Evolutionary conservation across 1,284 basidiomycete species (phyloP).

Genomic region (Pterulicium gracile): DNA sequence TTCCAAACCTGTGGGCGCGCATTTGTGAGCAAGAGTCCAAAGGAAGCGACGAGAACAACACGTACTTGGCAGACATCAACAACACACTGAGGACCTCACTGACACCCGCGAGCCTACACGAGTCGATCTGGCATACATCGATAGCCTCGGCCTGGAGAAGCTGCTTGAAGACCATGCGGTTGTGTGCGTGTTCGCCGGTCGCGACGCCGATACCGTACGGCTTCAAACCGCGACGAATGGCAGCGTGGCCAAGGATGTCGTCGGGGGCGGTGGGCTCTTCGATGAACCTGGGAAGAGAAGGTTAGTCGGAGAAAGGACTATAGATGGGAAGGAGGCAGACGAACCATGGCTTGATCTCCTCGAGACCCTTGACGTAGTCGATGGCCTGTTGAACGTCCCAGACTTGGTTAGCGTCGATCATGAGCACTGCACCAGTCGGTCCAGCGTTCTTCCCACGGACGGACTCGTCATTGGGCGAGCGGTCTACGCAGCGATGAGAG

Average conservation of each 20-base stretch:
- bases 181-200: slow-evolving; percentile 94
- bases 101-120: slow-evolving; percentile 86
- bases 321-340: slow-evolving; percentile 9
- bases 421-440: slow-evolving; percentile 85
- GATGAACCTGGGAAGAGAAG: slow-evolving; percentile 61
- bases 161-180: slow-evolving; percentile 97
- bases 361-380: slow-evolving; percentile 79
- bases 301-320: no score
- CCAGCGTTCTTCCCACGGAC: slow-evolving; percentile 86
- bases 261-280: slow-evolving; percentile 94
- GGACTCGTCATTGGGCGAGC: slow-evolving; percentile 1
- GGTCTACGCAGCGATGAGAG: no score
- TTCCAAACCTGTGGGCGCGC: slow-evolving; percentile 46
- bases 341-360: slow-evolving; percentile 84
- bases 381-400: slow-evolving; percentile 94
- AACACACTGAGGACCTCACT: slow-evolving; percentile 91
- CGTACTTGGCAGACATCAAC: slow-evolving; percentile 85
- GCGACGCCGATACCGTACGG: slow-evolving; percentile 86
- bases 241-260: slow-evolving; percentile 79
- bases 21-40: no score
- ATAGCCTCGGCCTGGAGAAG: slow-evolving; percentile 88
- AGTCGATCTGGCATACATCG: slow-evolving; percentile 95
- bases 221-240: slow-evolving; percentile 72
- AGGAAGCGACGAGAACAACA: slow-evolving; percentile 9
- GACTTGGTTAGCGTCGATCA: slow-evolving; percentile 97